Base-by-base conservation (phyloP, 768 basidiomycete genomes). In the Termitomyces sp. region DNA sequence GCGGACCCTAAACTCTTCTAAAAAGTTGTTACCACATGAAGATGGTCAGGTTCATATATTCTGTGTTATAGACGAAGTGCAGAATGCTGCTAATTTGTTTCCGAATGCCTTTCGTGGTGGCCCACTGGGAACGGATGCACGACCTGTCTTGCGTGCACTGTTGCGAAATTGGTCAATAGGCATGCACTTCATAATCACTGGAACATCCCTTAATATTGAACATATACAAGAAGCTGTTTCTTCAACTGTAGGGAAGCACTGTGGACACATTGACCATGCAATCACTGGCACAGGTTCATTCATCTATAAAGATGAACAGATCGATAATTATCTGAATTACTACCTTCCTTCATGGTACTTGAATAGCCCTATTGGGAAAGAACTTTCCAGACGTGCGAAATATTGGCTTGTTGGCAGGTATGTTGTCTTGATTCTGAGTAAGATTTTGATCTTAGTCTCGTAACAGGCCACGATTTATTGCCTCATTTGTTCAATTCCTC, bases 331-430 rank as follows among this genome's bases (percentile, higher is more conserved):
- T 31, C 30, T 55, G 24, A 13, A 15, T 9, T 24, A 22, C 5
- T 55, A 55, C 12, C 42, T 45, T 1, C 54, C 54, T 4, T 20
- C 41, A 42, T 7, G 0, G n/a, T 42, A 42, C 11, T 20, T 42
- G 15, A 12, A 42, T 3, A 55, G 2, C 42, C 2, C 34, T 37
- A 33, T 16, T 6, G 53, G 53, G 3, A 39, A 42, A 42, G 53
- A 54, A 20, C 53, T 54, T 44, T 20, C n/a, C 6, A 34, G 27
- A 12, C 54, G 54, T 33, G 54, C 42, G 18, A 33, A n/a, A 24
- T 55, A 55, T 36, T 55, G 54, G 54, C 54, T 55, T 34, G 15
- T 18, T 9, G 42, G 54, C n/a, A 7, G 54, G 54, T 46, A 36
- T 2, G 54, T 31, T 27, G 16, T 11, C 7, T 42, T 11, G 16